Conservation (phyloP, 2,329 filamentous ascomycete genomes). For the Talaromyces sp. region DNA sequence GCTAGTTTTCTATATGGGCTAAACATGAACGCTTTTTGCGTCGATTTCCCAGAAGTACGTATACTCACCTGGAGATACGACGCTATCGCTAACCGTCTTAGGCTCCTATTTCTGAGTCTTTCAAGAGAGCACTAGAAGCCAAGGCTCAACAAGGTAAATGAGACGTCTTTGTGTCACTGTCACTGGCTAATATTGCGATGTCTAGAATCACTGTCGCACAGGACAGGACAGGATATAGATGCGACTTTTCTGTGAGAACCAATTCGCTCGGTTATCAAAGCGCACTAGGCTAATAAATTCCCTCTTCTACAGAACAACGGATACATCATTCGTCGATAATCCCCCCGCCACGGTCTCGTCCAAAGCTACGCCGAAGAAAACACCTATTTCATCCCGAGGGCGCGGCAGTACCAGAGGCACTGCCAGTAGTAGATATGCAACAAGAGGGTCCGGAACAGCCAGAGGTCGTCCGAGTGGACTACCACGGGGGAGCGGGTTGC, state of each 20-base stretch:
- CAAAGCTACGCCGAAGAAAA: constrained; percentile 40
- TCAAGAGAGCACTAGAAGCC: constrained; percentile 62
- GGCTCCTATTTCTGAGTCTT: constrained; percentile 82
- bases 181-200: neutral
- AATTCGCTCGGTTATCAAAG: neutral
- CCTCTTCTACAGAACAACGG: constrained; percentile 65
- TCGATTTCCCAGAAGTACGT: constrained; percentile 98
- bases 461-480: constrained; percentile 37
- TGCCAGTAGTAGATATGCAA: constrained; percentile 35
- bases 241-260: constrained; percentile 77
- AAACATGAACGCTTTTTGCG: constrained; percentile 99
- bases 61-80: constrained; percentile 18
- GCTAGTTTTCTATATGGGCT: constrained; percentile 91
- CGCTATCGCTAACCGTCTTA: constrained; percentile 34
- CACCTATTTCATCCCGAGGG: constrained; percentile 24
- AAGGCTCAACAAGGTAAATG: constrained; percentile 50
- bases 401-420: constrained; percentile 27
- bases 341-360: constrained; percentile 55
- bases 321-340: constrained; percentile 87
- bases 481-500: constrained; percentile 34
- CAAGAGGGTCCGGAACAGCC: constrained; percentile 30
- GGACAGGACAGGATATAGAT: constrained; percentile 56
- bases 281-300: neutral
- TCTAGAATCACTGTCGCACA: constrained; percentile 19
- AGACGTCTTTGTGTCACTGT: no score